Percentiles rank a stretch among this genome's conserved stretches.
Conservation (phyloP, 495 filamentous ascomycete genomes). For the Lophiostoma macrostomum region DNA sequence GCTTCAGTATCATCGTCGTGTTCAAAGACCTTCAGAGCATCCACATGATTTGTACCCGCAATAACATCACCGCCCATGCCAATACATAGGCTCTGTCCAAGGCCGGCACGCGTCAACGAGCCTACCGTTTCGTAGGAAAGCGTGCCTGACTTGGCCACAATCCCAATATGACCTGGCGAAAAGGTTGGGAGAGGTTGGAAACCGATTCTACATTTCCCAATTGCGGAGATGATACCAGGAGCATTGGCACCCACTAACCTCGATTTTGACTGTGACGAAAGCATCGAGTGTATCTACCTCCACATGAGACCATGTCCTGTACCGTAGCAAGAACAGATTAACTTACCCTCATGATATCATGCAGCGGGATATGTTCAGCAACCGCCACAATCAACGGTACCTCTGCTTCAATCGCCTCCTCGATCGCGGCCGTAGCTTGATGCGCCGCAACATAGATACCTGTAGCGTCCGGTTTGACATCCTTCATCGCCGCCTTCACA, state of each 20-base stretch:
- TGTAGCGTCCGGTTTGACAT: conserved; percentile 77
- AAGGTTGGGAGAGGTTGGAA: conserved; percentile 83
- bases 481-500: conserved; percentile 68
- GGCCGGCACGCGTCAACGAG: conserved; percentile 72
- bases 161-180: conserved; percentile 69
- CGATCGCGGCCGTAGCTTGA: conserved; percentile 72
- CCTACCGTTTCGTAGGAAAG: conserved; percentile 86
- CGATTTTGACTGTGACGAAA: conserved; percentile 75
- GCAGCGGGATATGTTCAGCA: conserved; percentile 85
- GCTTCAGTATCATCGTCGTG: conserved; percentile 74
- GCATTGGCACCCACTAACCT: conserved; percentile 83
- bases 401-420: conserved; percentile 85
- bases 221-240: conserved; percentile 82
- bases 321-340: background rate
- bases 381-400: conserved; percentile 85
- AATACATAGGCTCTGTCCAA: conserved; percentile 83
- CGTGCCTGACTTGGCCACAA: conserved; percentile 85
- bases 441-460: conserved; percentile 82
- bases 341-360: conserved; percentile 76
- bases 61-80: conserved; percentile 85
- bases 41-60: conserved; percentile 77
- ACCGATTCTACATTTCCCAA: conserved; percentile 77
- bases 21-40: conserved; percentile 70
- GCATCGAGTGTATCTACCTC: conserved; percentile 76
- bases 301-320: conserved; percentile 15